Evolutionary conservation across 352 stramenopile genomes (phyloP), one percentile per base, ranked within the genome.

Genomic region (Phytophthora hibernalis): DNA sequence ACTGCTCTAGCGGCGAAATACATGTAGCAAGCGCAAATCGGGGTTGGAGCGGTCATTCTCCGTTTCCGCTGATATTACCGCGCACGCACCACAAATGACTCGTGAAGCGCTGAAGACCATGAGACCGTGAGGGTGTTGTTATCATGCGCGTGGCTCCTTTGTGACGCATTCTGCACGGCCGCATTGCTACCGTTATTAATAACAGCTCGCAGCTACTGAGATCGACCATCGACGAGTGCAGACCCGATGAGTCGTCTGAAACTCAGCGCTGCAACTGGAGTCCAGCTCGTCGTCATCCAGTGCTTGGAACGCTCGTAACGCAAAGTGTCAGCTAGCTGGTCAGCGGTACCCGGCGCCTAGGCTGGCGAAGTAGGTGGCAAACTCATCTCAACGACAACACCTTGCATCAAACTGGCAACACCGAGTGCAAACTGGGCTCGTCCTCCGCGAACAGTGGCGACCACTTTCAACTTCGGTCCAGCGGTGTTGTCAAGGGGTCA

Each of bases 401-500:
- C 7, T 43, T 40, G 40, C 12, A 42, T 37, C n/a, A 33, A 37
- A 61, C 33, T 28, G 28, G 28, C 28, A 31, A 31, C 28, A 31
- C 28, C 28, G 28, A 7, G 28, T 31, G 28, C 28, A 31, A 7
- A 31, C 28, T 31, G 28, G 28, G 28, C 28, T 31, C 28, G 28
- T 31, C 6, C 28, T 4, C 28, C 5, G 10, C 28, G 7, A 31
- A 7, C 28, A 31, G 24, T 28, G 24, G 3, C 49, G 30, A 20
- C 38, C 28, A 50, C 45, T 31, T 43, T 65, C 62, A 65, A 57
- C 62, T 68, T 71, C 56, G 21, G 63, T 61, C 28, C 56, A 71
- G 58, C 18, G n/a, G 7, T 10, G 24, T 28, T 26, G 30, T 42
- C 51, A 68, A 21, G 49, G 64, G 64, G 45, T 70, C 62, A 58